Evolutionary conservation across 129 eudicot genomes (phyloP), one percentile per base, ranked within the genome.

Genomic region (Logfia minima): DNA sequence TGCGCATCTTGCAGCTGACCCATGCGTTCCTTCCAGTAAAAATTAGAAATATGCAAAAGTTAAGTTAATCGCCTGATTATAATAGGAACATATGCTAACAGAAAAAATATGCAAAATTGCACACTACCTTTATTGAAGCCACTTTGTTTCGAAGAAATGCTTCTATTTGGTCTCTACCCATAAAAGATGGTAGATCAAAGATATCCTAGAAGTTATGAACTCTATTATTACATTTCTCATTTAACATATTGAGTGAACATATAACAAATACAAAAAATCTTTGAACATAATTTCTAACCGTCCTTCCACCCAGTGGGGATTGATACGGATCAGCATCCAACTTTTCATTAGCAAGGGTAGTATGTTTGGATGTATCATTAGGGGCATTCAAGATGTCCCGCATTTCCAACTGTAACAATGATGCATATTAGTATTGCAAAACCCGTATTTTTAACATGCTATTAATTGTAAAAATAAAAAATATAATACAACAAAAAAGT

Each of bases 101-200:
- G 28, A 19, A 8, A 22, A 5, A 21, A 56, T 56, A 70, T 17
- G 16, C 0, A 16, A 9, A 31, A 3, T 35, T 2, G 69, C 10
- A 9, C 19, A 73, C 37, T 82, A 93, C 99, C 96, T 92, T 95
- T 45, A 95, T 95, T 21, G 92, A 89, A 72, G 89, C 90, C 87
- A 95, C 87, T 79, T 95, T 95, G 32, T 88, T 86, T 43, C 99
- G 88, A 35, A 95, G 92, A 84, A 88, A 91, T 75, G 93, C 96
- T 86, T 95, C 99, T 61, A 95, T 95, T 84, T 95, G 97, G 85
- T 88, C 90, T 79, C 99, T 89, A 58, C 89, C 99, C 99, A 95
- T 91, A 86, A 89, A 90, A 81, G 90, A 90, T 53, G 99, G 99
- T 53, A 95, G 86, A 83, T 95, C 99, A 84, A 95, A 95, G 64